Conservation (phyloP, 169 alveolate species). For the Cryptosporidium tyzzeri region DNA sequence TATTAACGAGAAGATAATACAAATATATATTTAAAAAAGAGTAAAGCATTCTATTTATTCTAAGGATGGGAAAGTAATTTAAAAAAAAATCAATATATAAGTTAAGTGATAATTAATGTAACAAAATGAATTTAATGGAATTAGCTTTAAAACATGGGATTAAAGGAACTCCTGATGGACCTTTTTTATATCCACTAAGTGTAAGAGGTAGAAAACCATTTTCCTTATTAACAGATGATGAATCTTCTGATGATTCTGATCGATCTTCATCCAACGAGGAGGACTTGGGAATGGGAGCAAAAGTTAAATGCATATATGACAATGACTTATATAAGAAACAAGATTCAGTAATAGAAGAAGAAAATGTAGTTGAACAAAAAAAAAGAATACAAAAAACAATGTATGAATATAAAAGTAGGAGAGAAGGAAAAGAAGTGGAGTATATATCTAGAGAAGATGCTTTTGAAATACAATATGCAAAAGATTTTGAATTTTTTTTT, state of each 20-base stretch:
- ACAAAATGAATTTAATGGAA: slow-evolving; percentile 52
- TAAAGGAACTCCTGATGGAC: slow-evolving; percentile 53
- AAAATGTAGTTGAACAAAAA: background rate
- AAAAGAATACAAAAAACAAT: slow-evolving; percentile 24
- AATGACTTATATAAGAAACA: background rate
- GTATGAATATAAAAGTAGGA: slow-evolving; percentile 36
- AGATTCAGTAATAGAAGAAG: slow-evolving; percentile 4
- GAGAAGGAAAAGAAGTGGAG: slow-evolving; percentile 21
- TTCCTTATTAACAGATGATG: slow-evolving; percentile 68
- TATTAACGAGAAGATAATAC: too few relatives aligned
- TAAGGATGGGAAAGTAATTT: background rate
- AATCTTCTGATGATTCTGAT: slow-evolving; percentile 5
- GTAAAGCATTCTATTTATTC: background rate
- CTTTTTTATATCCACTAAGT: slow-evolving; percentile 38
- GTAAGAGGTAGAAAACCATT: slow-evolving; percentile 53
- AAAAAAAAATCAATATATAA: background rate
- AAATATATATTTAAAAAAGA: too few relatives aligned
- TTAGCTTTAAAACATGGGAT: slow-evolving; percentile 39
- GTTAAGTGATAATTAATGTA: background rate
- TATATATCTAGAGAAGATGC: slow-evolving; percentile 70
- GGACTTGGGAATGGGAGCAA: background rate
- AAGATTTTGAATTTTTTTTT: slow-evolving; percentile 70
- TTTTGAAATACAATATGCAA: slow-evolving; percentile 72
- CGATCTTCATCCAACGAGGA: slow-evolving; percentile 21
- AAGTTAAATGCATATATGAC: slow-evolving; percentile 3